phyloP scores from a whole-genome alignment of 495 filamentous ascomycete species.

The Talaromyces wortmannii region DNA sequence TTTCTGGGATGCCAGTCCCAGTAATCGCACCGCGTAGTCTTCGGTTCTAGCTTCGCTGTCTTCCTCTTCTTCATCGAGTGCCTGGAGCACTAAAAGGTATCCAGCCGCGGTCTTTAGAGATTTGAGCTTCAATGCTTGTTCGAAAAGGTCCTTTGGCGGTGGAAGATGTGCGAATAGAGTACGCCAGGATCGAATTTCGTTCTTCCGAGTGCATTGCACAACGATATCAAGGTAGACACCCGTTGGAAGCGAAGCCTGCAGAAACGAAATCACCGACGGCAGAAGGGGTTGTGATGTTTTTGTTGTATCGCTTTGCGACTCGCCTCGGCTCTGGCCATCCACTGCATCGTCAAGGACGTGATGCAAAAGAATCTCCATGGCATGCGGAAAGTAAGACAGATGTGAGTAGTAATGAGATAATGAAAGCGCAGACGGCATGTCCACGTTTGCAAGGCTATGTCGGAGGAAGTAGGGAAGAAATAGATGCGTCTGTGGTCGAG shows the following conservation, averaged over 20 bases:
- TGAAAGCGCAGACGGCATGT: conserved; percentile 65
- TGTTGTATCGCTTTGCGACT: conserved; percentile 26
- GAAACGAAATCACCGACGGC: conserved; percentile 79
- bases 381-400: conserved; percentile 87
- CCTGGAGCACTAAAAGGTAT: conserved; percentile 92
- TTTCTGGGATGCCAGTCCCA: conserved; percentile 74
- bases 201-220: conserved; percentile 96
- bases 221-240: conserved; percentile 80
- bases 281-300: conserved; percentile 57
- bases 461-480: conserved; percentile 85
- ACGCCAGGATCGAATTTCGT: conserved; percentile 89
- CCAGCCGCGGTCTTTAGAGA: conserved; percentile 94
- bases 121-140: conserved; percentile 76
- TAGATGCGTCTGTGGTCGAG: conserved; percentile 61
- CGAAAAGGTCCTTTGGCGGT: conserved; percentile 83
- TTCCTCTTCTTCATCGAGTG: conserved; percentile 76
- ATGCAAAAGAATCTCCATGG: conserved; percentile 86
- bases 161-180: conserved; percentile 88
- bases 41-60: conserved; percentile 59
- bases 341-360: conserved; percentile 93
- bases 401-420: conserved; percentile 77
- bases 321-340: conserved; percentile 61
- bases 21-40: conserved; percentile 64
- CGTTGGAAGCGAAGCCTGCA: conserved; percentile 74
- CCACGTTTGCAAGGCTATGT: conserved; percentile 63